phyloP scores from a whole-genome alignment of 2,329 filamentous ascomycete genomes.

The Exophiala aquamarina region DNA sequence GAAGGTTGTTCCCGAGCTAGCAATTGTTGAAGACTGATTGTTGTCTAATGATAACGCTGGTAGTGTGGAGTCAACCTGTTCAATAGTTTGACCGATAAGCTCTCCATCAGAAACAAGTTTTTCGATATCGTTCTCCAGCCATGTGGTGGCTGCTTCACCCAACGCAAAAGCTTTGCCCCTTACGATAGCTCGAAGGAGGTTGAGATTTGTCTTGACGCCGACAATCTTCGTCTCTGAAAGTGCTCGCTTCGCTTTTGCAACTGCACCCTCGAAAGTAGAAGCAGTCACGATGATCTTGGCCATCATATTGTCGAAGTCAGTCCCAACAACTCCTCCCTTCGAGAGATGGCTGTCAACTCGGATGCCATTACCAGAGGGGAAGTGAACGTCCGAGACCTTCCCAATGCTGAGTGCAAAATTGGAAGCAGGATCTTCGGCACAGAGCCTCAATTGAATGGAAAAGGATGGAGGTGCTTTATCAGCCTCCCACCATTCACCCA shows the following conservation, averaged over 20 bases:
- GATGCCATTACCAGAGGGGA: constrained; percentile 59
- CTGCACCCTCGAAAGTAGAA: constrained; percentile 50
- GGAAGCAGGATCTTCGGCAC: constrained; percentile 54
- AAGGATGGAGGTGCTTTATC: constrained; percentile 36
- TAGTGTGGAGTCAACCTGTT: not conserved
- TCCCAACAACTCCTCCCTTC: constrained; percentile 47
- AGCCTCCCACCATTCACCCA: constrained; percentile 30
- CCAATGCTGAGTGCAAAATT: constrained; percentile 61
- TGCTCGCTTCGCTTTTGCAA: constrained; percentile 56
- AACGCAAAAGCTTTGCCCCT: constrained; percentile 50
- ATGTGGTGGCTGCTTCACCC: constrained; percentile 55
- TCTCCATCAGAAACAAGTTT: constrained; percentile 39
- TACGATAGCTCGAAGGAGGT: constrained; percentile 55
- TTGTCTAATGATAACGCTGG: constrained; percentile 4
- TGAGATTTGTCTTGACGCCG: constrained; percentile 60
- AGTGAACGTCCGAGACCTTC: constrained; percentile 54
- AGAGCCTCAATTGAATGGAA: constrained; percentile 59
- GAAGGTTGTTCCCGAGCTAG: constrained; percentile 47
- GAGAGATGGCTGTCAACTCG: constrained; percentile 58
- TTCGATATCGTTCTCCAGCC: constrained; percentile 55
- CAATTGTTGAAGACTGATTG: constrained; percentile 16
- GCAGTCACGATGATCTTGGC: constrained; percentile 61
- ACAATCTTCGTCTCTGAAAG: constrained; percentile 56
- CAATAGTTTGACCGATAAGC: constrained; percentile 16
- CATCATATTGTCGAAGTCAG: constrained; percentile 60